A percentile compares a stretch with the other conserved stretches of the same genome.
Evolutionary conservation across 75 land plant genomes (phyloP).

Genomic region (Cryptomeria japonica): DNA sequence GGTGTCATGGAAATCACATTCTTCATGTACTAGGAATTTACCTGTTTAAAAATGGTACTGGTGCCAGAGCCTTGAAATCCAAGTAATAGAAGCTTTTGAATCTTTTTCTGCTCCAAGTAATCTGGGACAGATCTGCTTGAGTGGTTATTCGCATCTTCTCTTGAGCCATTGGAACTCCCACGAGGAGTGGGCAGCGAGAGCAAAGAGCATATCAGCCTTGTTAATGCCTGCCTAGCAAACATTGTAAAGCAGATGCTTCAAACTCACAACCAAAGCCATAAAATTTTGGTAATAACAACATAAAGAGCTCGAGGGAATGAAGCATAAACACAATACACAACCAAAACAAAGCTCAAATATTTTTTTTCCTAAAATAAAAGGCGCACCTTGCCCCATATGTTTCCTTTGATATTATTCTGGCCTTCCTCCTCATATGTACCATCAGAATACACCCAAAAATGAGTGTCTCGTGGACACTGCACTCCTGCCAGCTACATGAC

Average conservation of each 20-base stretch:
- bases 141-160: constrained; percentile 43
- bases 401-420: constrained; percentile 80
- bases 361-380: not conserved
- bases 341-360: not conserved
- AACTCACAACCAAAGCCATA: not conserved
- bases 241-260: constrained; percentile 13
- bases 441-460: constrained; percentile 88
- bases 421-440: constrained; percentile 94
- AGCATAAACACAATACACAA: not conserved
- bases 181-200: constrained; percentile 86
- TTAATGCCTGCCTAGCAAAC: constrained; percentile 67
- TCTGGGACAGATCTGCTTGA: constrained; percentile 50
- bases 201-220: constrained; percentile 70
- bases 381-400: constrained; percentile 87
- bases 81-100: constrained; percentile 81
- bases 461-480: constrained; percentile 85
- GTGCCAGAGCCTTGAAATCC: constrained; percentile 92
- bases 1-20: not conserved
- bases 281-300: not conserved
- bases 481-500: constrained; percentile 81
- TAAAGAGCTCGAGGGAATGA: not conserved
- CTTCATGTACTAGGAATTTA: constrained; percentile 10
- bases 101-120: constrained; percentile 66
- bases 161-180: constrained; percentile 31
- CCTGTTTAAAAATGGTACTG: constrained; percentile 97